Evolutionary conservation across 352 stramenopile species (phyloP).

Genomic region (Elongisporangium prolatum): DNA sequence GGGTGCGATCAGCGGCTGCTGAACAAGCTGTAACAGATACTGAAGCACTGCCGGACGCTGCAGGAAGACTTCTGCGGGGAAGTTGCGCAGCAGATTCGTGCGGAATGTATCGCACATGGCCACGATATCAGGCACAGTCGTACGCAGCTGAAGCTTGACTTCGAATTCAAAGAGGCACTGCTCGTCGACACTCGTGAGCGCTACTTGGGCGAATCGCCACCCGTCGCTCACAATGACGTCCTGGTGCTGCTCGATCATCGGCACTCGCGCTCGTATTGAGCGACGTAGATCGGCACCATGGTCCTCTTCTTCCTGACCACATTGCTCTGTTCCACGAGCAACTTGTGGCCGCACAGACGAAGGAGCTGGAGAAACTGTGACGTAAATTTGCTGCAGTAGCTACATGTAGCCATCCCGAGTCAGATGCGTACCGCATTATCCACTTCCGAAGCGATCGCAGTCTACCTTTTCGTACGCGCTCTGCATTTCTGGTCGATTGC

Average conservation of each 20-base stretch:
- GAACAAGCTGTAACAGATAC: constrained; percentile 57
- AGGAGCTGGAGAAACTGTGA: constrained; percentile 7
- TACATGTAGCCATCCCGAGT: constrained; percentile 6
- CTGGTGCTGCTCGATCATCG: not conserved
- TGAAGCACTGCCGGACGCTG: constrained; percentile 51
- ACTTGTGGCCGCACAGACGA: too few species aligned
- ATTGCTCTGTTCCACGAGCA: too few species aligned
- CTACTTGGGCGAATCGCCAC: constrained; percentile 53
- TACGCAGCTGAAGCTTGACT: constrained; percentile 57
- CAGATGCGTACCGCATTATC: too few species aligned
- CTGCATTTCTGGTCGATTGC: constrained; percentile 26
- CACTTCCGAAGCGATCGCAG: not conserved
- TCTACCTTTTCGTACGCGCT: constrained; percentile 39
- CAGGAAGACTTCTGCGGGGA: constrained; percentile 66
- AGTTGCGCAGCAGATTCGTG: constrained; percentile 53
- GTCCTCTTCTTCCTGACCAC: too few species aligned
- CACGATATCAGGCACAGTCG: constrained; percentile 42
- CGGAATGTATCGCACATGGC: constrained; percentile 41
- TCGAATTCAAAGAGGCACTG: constrained; percentile 80
- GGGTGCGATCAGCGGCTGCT: constrained; percentile 47
- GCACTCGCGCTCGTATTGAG: too few species aligned
- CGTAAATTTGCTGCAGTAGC: constrained; percentile 41
- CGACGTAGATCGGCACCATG: too few species aligned
- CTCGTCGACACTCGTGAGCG: constrained; percentile 54
- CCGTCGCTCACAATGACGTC: constrained; percentile 15